These are phyloP conservation scores for Kandelia obovata DNA, from an alignment of 345 rosid species.

Conservation along the genomic window DNA sequence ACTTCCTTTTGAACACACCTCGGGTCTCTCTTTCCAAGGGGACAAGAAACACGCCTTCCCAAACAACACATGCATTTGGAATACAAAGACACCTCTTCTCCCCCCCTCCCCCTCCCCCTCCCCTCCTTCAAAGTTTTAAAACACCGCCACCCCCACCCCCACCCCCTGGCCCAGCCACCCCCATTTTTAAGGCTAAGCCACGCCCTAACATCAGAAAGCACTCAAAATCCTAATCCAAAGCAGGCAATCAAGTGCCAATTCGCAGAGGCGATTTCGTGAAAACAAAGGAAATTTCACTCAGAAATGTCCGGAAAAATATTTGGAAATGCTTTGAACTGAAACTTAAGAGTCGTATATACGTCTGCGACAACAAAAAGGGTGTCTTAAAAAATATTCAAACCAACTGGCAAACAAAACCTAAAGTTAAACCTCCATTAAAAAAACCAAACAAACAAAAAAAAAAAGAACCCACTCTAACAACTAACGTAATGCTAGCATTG, in stretches of 20 bases:
- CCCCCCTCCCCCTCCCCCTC: no score
- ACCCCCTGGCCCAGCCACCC: no score
- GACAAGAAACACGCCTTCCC: no score
- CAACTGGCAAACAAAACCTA: background rate
- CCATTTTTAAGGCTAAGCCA: no score
- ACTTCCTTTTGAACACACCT: background rate
- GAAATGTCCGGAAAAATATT: background rate
- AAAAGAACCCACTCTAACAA: background rate
- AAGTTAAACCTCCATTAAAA: background rate
- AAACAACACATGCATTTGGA: no score
- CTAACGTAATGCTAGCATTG: conserved; percentile 1
- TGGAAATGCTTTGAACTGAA: background rate
- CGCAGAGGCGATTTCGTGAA: no score
- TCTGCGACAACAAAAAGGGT: background rate
- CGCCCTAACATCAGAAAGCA: no score
- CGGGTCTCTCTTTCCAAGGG: no score
- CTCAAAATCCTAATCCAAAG: background rate
- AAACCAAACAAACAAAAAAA: background rate
- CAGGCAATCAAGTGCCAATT: no score
- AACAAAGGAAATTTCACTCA: background rate
- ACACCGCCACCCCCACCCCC: no score
- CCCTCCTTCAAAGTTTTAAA: no score
- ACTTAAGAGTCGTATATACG: background rate
- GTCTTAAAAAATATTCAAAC: background rate
- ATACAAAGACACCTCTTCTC: no score